Percentiles rank a stretch among this genome's conserved stretches.
Evolutionary conservation across 805 yeast species (phyloP).

Genomic region (Metschnikowia vanudenii): DNA sequence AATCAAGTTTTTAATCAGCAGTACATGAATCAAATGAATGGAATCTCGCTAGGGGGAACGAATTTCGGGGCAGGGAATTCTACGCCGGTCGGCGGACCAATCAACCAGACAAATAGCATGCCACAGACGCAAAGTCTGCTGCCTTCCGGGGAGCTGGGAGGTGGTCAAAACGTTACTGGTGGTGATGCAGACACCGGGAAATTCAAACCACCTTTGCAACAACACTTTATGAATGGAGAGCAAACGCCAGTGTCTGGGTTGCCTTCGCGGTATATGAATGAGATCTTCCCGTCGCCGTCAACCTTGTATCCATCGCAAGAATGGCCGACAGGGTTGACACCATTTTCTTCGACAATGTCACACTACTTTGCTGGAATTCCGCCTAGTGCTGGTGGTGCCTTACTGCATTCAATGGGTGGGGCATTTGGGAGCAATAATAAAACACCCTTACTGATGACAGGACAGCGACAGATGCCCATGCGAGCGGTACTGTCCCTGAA

Average conservation of each 20-base stretch:
- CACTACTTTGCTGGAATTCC: slow-evolving; percentile 39
- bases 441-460: slow-evolving; percentile 14
- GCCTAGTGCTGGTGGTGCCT: slow-evolving; percentile 24
- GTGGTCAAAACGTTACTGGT: slow-evolving; percentile 1
- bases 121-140: slow-evolving; percentile 4
- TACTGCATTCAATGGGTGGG: slow-evolving; percentile 18
- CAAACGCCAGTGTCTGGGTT: slow-evolving; percentile 71
- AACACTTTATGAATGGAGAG: slow-evolving; percentile 40
- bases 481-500: slow-evolving; percentile 9
- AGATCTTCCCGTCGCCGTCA: slow-evolving; percentile 79
- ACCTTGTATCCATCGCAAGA: slow-evolving; percentile 60
- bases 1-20: slow-evolving; percentile 34
- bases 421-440: slow-evolving; percentile 9
- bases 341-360: slow-evolving; percentile 32
- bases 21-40: slow-evolving; percentile 13
- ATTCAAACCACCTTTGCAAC: slow-evolving; percentile 19
- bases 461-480: slow-evolving; percentile 9
- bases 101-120: background rate
- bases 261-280: slow-evolving; percentile 70
- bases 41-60: slow-evolving; percentile 2
- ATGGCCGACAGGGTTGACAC: slow-evolving; percentile 44
- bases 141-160: slow-evolving; percentile 5
- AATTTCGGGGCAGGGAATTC: background rate
- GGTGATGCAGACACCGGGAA: slow-evolving; percentile 13
- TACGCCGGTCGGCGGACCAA: background rate